Conservation (phyloP, 164 flowering plant genomes). For the Sextonia rubra region DNA sequence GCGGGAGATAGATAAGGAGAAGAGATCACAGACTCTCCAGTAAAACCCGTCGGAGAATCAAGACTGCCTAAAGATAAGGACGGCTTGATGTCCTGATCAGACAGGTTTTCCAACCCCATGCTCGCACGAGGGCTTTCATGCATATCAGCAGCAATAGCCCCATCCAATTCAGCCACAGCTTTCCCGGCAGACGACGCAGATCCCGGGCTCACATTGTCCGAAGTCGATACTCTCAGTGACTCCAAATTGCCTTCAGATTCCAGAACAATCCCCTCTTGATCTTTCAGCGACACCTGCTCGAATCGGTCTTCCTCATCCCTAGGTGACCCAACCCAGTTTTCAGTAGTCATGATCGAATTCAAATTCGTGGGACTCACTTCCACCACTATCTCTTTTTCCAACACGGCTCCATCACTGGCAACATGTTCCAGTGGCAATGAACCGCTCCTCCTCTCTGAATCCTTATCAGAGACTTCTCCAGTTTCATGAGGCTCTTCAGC, state of each 20-base stretch:
- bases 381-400: constrained; percentile 16
- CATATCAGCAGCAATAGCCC: constrained; percentile 26
- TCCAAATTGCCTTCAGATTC: constrained; percentile 22
- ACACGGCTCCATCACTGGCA: constrained; percentile 17
- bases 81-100: constrained; percentile 21
- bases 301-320: constrained; percentile 56
- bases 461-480: constrained; percentile 24
- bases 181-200: constrained; percentile 23
- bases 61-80: constrained; percentile 49
- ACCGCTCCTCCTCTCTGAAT: constrained; percentile 11
- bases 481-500: constrained; percentile 45
- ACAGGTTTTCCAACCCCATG: constrained; percentile 31
- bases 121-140: constrained; percentile 32
- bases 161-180: constrained; percentile 28
- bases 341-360: constrained; percentile 14
- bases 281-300: constrained; percentile 78
- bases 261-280: constrained; percentile 42
- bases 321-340: constrained; percentile 14
- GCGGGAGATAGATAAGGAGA: constrained; percentile 57
- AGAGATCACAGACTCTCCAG: constrained; percentile 45
- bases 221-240: constrained; percentile 25
- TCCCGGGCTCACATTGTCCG: constrained; percentile 32
- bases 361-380: constrained; percentile 22
- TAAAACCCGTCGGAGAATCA: constrained; percentile 37
- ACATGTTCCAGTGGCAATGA: not conserved